Percentiles rank a stretch among this genome's conserved stretches.
Conservation (phyloP, 1,284 basidiomycete species). For the Sutorius eximius region DNA sequence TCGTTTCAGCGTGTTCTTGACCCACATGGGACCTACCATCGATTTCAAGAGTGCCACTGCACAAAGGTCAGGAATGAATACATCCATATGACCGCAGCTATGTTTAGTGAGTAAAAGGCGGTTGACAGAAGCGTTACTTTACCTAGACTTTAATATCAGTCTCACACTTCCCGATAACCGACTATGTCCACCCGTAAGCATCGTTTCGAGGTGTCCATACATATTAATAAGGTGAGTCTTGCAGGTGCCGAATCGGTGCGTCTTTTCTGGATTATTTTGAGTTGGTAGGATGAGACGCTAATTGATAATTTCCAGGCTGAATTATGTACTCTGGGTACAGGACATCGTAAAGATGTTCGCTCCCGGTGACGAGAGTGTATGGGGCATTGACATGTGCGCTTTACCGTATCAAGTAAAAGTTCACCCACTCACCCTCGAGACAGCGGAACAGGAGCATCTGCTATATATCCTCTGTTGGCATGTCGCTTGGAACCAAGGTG, state of each 20-base stretch:
- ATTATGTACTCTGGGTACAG: conserved; percentile 77
- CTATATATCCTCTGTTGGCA: conserved; percentile 84
- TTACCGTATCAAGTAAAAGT: not conserved
- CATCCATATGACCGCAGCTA: not conserved
- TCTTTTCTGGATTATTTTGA: not conserved
- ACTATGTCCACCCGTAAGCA: conserved; percentile 80
- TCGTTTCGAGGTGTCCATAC: not conserved
- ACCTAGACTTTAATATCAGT: conserved; percentile 69
- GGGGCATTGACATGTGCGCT: conserved; percentile 57
- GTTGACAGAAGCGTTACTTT: conserved; percentile 75
- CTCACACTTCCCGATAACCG: conserved; percentile 67
- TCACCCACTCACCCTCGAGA: not conserved
- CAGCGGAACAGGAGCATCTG: conserved; percentile 90
- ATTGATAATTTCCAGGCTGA: conserved; percentile 51
- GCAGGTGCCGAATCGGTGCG: conserved; percentile 71
- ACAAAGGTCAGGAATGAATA: conserved; percentile 52
- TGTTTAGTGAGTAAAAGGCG: conserved; percentile 44
- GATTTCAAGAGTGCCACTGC: conserved; percentile 72
- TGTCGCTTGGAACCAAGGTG: conserved; percentile 58
- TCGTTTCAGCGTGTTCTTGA: conserved; percentile 34
- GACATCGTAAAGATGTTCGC: conserved; percentile 46
- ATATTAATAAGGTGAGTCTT: not conserved
- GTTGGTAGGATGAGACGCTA: not conserved
- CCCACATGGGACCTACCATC: conserved; percentile 47
- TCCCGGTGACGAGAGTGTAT: conserved; percentile 21